phyloP scores from a whole-genome alignment of 1,139 yeast species.

The Geotrichum fermentans region DNA sequence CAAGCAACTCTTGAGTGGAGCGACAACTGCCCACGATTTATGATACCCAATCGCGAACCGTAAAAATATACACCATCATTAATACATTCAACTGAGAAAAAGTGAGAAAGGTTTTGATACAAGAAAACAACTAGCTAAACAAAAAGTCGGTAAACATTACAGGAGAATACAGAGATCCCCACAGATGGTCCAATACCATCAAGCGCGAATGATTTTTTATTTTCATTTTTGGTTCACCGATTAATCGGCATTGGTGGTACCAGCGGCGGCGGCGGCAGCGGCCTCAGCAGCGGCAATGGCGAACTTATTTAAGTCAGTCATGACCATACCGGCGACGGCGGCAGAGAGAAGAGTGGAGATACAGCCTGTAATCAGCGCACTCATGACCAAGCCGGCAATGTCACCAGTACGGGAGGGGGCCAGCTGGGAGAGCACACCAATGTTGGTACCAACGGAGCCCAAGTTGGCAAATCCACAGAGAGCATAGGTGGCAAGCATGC shows the following conservation, averaged over 20 bases:
- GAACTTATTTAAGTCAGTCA: slow-evolving; percentile 44
- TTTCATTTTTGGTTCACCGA: no score
- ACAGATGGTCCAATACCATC: no score
- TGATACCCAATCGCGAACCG: no score
- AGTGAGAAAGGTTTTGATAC: no score
- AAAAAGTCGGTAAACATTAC: no score
- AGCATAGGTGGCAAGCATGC: slow-evolving; percentile 58
- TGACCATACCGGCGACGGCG: slow-evolving; percentile 64
- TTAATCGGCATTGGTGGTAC: background rate
- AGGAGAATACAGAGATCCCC: no score
- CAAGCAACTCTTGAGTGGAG: no score
- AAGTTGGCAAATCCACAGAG: slow-evolving; percentile 63
- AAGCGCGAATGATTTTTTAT: no score
- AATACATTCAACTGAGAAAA: no score
- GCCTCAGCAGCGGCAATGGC: slow-evolving; percentile 16
- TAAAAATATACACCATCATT: no score
- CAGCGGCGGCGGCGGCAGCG: slow-evolving; percentile 9
- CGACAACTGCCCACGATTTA: no score
- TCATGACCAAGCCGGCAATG: slow-evolving; percentile 46
- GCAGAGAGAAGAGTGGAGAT: slow-evolving; percentile 57
- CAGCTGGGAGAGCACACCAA: slow-evolving; percentile 58
- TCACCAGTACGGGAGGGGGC: slow-evolving; percentile 52
- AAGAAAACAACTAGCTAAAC: no score
- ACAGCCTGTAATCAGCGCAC: slow-evolving; percentile 53
- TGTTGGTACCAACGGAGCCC: slow-evolving; percentile 60